Evolutionary conservation across 2,329 filamentous ascomycete species (phyloP).

Genomic region (Penicillium fuscoglaucum): DNA sequence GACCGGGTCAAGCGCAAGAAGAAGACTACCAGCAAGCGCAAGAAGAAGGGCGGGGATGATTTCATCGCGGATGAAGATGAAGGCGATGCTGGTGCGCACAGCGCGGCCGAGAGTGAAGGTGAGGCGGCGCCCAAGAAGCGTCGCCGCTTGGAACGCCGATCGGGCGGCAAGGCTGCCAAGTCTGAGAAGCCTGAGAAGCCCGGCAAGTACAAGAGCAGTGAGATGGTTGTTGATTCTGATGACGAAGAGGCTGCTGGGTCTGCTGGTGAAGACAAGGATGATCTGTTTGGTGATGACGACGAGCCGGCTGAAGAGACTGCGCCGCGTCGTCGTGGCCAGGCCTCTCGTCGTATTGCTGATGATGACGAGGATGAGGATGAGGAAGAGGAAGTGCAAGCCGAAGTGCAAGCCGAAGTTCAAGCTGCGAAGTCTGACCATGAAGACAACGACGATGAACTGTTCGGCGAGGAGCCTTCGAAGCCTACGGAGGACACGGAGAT

Average conservation of each 20-base stretch:
- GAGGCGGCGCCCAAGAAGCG: constrained; percentile 56
- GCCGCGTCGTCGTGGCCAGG: constrained; percentile 37
- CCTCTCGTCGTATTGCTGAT: constrained; percentile 37
- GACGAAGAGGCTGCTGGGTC: constrained; percentile 36
- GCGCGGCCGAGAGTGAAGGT: constrained; percentile 38
- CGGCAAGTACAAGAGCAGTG: constrained; percentile 80
- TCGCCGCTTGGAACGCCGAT: constrained; percentile 59
- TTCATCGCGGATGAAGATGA: constrained; percentile 48
- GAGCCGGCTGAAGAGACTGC: constrained; percentile 45
- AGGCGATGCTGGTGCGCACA: constrained; percentile 33
- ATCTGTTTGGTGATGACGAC: constrained; percentile 31
- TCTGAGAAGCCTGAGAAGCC: constrained; percentile 58
- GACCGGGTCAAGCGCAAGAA: constrained; percentile 79
- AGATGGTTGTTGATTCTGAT: constrained; percentile 78
- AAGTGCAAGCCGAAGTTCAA: constrained; percentile 39
- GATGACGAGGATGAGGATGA: constrained; percentile 50
- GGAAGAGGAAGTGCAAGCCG: constrained; percentile 33
- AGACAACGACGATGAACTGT: constrained; percentile 40
- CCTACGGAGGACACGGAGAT: constrained; percentile 35
- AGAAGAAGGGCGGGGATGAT: constrained; percentile 57
- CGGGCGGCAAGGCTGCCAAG: constrained; percentile 55
- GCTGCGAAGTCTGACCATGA: constrained; percentile 28
- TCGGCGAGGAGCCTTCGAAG: constrained; percentile 34
- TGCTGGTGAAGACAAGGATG: constrained; percentile 28
- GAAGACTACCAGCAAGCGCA: constrained; percentile 50